Evolutionary conservation across 768 basidiomycete genomes (phyloP).

Genomic region (Boletus vinaceobasis): DNA sequence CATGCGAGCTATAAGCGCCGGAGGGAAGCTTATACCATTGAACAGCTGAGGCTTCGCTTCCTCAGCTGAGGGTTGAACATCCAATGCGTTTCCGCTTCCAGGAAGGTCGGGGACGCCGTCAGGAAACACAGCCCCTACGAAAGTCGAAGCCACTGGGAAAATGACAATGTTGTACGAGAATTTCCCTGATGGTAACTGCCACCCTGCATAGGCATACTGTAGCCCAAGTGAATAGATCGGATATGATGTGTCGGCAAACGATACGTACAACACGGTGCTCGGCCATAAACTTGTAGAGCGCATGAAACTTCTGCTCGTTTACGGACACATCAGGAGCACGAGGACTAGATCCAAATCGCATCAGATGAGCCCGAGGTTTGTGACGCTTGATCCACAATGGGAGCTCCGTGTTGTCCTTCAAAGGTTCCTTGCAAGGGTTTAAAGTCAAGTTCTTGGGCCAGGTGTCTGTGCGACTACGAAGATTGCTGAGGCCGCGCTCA

Average conservation of each 20-base stretch:
- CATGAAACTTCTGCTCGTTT: slow-evolving; percentile 44
- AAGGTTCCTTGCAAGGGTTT: slow-evolving; percentile 38
- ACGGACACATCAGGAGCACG: slow-evolving; percentile 31
- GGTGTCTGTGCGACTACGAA: slow-evolving; percentile 43
- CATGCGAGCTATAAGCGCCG: slow-evolving; percentile 15
- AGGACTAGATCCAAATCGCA: slow-evolving; percentile 37
- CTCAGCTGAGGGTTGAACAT: slow-evolving; percentile 1
- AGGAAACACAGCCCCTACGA: slow-evolving; percentile 52
- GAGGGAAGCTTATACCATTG: slow-evolving; percentile 3
- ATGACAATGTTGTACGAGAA: slow-evolving; percentile 47
- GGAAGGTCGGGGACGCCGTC: slow-evolving; percentile 46
- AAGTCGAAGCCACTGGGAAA: slow-evolving; percentile 35
- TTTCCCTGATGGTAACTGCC: slow-evolving; percentile 42
- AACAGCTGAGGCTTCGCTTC: slow-evolving; percentile 2
- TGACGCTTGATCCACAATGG: slow-evolving; percentile 46
- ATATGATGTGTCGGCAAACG: neutral
- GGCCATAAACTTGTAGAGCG: slow-evolving; percentile 40
- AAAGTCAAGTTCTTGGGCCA: slow-evolving; percentile 52
- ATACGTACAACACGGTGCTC: slow-evolving; percentile 45
- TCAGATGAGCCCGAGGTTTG: slow-evolving; percentile 34
- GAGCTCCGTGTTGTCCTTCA: slow-evolving; percentile 40
- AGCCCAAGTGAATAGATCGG: neutral
- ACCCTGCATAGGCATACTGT: slow-evolving; percentile 52
- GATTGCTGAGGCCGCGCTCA: neutral
- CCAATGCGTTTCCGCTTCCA: slow-evolving; percentile 19